Base-by-base conservation (phyloP, 306 rosid species). In the Cucumis hystrix region DNA sequence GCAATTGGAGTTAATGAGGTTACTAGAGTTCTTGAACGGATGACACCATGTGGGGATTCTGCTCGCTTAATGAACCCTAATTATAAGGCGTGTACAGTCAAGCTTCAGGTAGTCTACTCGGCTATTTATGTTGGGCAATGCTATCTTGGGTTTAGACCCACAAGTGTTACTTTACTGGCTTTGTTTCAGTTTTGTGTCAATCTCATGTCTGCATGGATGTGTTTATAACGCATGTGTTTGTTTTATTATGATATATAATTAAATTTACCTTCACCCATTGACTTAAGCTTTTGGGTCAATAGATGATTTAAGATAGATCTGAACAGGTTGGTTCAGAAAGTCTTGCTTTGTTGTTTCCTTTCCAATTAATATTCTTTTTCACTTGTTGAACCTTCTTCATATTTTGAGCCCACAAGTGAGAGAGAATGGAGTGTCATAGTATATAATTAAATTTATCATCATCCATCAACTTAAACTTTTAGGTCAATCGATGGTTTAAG, bases 1-100 rank as follows among this genome's bases (percentile, higher is more conserved):
- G 85, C 93, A 56, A 84, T 93, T 63, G 96, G 98, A 62, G 97
- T 89, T 75, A 91, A 93, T 79, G 98, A 91, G 10, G 98, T 91
- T 49, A 87, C 93, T 41, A 90, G 92, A 17, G 83, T 88, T 25
- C 97, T 93, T 68, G 95, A 93, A 86, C 93, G 88, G 58, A 93
- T 93, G 98, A 68, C 67, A n/a, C 93, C 92, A 3, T 33, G 80
- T 70, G 60, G 77, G 21, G 79, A 81, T 77, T 67, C 77, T 54
- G 70, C 79, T 65, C 28, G 14, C 51, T 8, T 37, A 37, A 39
- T 2, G 49, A 65, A 65, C 72, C 72, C 72, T 43, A 86, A 72
- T 45, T 57, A 30, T 40, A 87, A 71, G 78, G 69, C 78, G 41
- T 37, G 92, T 77, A 69, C 80, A 2, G 83, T 83, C 39, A 74